Base-by-base conservation (phyloP, 495 filamentous ascomycete genomes). In the Apodospora peruviana region DNA sequence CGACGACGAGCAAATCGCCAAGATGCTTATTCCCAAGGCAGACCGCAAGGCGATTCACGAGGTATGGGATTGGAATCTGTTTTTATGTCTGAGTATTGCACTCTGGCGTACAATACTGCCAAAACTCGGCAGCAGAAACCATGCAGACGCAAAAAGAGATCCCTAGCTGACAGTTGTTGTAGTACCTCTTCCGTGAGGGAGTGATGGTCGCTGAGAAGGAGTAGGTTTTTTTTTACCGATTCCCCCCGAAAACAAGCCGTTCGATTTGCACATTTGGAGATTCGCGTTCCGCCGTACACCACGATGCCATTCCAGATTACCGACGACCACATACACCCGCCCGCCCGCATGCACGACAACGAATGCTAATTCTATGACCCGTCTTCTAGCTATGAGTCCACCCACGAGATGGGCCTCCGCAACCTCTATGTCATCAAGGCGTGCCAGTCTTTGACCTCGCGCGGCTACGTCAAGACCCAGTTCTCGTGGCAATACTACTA, bases 401-500 rank as follows among this genome's bases (percentile, higher is more conserved):
- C 55, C 52, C 64, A 66, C 57, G 64, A 66, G 59, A 66, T 53
- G 43, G 64, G 61, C 45, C 95, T 93, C 74, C 93, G 91, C 84
- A 98, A 98, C 83, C 90, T 98, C 64, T 96, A 70, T 70, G 90
- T 98, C 70, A 87, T 98, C 82, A 98, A 98, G 84, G 94, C 93
- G 56, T 81, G 80, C 76, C 93, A 98, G 81, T 98, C 93, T 52
- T 82, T 98, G 64, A 91, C 83, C 78, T 97, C 93, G 64, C 90
- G 91, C 71, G 90, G 90, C 69, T 98, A 84, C 74, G 81, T 98
- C 76, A 97, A 97, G 87, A 98, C 93, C 60, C 93, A 90, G 73
- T 98, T 98, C 86, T 95, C 90, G 53, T 98, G 93, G 93, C 93
- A 98, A 80, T 97, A 91, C 85, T 98, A 96, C 84, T 98, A 98